Evolutionary conservation across 2,329 filamentous ascomycete species (phyloP).

Genomic region (Cladosporium halotolerans): DNA sequence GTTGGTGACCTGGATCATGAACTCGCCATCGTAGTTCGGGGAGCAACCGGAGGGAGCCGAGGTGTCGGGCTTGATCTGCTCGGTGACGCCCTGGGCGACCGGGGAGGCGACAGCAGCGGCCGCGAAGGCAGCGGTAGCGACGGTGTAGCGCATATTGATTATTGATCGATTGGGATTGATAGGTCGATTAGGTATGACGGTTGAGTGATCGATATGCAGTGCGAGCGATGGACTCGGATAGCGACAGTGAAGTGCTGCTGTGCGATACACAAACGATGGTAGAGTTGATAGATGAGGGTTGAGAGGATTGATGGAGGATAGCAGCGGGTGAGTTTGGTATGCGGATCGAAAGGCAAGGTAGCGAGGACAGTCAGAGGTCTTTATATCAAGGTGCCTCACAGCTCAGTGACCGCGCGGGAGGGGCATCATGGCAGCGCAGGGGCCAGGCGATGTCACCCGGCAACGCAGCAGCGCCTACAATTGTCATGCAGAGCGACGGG

Average conservation of each 20-base stretch:
- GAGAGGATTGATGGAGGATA: background rate
- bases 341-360: background rate
- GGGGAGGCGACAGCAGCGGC: conserved; percentile 37
- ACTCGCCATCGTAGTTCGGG: conserved; percentile 45
- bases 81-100: conserved; percentile 38
- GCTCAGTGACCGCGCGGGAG: conserved; percentile 6
- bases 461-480: conserved; percentile 2
- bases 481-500: background rate
- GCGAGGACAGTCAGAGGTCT: conserved; percentile 6
- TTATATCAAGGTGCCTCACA: conserved; percentile 4
- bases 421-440: background rate
- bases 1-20: conserved; percentile 53
- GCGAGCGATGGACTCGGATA: conserved; percentile 9
- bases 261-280: conserved; percentile 9
- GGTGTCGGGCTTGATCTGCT: conserved; percentile 44
- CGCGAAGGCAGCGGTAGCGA: conserved; percentile 38
- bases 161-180: conserved; percentile 7
- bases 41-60: conserved; percentile 50
- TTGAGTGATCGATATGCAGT: conserved; percentile 10
- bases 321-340: conserved; percentile 1
- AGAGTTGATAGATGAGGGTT: background rate
- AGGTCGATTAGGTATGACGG: conserved; percentile 2
- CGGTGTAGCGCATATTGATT: conserved; percentile 29
- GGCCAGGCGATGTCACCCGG: conserved; percentile 5
- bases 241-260: conserved; percentile 12